Evolutionary conservation across 129 eudicot genomes (phyloP), one percentile per base, ranked within the genome.

Genomic region (Smallanthus sonchifolius): DNA sequence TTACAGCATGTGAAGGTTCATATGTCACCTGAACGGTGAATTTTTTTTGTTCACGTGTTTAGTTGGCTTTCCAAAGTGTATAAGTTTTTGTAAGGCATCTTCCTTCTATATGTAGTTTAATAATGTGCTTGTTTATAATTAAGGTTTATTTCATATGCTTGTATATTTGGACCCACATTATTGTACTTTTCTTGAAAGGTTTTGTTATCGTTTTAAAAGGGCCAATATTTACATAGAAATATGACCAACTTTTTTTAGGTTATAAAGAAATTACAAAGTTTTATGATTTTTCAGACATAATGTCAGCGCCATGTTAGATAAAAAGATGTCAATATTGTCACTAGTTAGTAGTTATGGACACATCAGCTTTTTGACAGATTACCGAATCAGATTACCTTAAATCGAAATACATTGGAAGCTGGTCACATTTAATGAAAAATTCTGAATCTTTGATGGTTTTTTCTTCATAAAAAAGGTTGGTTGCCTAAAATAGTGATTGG

Each of bases 151-250:
- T 69, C 28, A 34, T 39, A 69, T 69, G 74, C 60, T 49, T 10
- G 4, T 57, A 69, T 48, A 6, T 69, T 9, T 48, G 42, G 59
- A 45, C 60, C 42, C 2, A 67, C 38, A 19, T 40, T 19, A 10
- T n/a, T 47, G 16, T 44, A 67, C 39, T 39, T 71, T 71, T 65
- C 35, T 70, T 17, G 14, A 70, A 36, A 36, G 75, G 39, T 15
- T 10, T 10, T 71, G 35, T 54, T 64, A 35, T 65, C 19, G 34
- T n/a, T 43, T 52, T 54, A 43, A 54, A 13, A 65, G 60, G 40
- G 42, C 42, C 4, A 61, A 30, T 24, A 24, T 24, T 61, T 61
- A 14, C 42, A 13, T 35, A 32, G 6, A 61, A 61, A 34, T 0
- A 9, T 34, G 34, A 34, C 19, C 43, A 32, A 11, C 67, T 57